phyloP scores from a whole-genome alignment of 140 eudicot genomes.

The Cichorium intybus region DNA sequence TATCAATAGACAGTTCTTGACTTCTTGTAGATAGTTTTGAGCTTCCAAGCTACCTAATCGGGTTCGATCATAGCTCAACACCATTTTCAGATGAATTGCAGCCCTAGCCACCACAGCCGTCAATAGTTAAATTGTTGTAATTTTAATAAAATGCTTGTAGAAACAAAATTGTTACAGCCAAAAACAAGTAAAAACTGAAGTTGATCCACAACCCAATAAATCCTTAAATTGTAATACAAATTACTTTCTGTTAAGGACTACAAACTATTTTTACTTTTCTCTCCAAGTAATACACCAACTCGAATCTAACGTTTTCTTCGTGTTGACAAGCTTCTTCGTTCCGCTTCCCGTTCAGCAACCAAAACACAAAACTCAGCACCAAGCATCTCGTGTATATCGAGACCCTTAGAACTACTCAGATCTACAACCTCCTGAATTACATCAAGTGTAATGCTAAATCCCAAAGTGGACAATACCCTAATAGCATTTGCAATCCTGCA shows the following conservation, averaged over 20 bases:
- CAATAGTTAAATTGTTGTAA: no score
- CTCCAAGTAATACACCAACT: not conserved
- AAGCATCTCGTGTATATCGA: slow-evolving; percentile 82
- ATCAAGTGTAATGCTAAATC: slow-evolving; percentile 65
- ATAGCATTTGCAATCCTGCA: slow-evolving; percentile 81
- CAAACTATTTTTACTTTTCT: slow-evolving; percentile 18
- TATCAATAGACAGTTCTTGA: no score
- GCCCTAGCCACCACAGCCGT: no score
- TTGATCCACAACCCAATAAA: not conserved
- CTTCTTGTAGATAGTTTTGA: no score
- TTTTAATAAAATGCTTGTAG: not conserved
- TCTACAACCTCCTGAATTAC: slow-evolving; percentile 52
- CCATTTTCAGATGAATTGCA: no score
- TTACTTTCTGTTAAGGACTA: slow-evolving; percentile 18
- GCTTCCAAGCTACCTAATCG: no score
- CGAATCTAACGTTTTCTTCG: slow-evolving; percentile 35
- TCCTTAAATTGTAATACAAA: slow-evolving; percentile 8
- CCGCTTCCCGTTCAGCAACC: slow-evolving; percentile 86
- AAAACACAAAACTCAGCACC: slow-evolving; percentile 84
- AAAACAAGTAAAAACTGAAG: not conserved
- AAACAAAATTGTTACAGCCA: not conserved
- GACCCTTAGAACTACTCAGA: slow-evolving; percentile 43
- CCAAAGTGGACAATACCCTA: slow-evolving; percentile 64
- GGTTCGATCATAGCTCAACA: no score
- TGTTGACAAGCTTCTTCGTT: slow-evolving; percentile 43